Percentiles rank a stretch among this genome's conserved stretches.
These are phyloP conservation scores for Crithidia bombi DNA, from an alignment of 208 protist species.

Conservation along the genomic window DNA sequence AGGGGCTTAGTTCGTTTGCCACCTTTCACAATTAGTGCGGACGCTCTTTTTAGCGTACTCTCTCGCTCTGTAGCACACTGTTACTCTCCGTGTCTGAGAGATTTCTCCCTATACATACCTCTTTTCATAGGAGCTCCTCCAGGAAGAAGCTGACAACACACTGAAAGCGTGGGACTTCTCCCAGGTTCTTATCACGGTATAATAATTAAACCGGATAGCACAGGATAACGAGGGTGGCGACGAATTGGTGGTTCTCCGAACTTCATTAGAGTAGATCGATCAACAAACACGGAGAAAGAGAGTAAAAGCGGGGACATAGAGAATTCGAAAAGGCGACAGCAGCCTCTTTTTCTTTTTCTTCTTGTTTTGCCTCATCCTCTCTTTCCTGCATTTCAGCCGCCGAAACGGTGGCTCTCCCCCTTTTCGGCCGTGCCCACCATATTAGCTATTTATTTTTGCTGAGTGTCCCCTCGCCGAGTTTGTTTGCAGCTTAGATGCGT, in stretches of 20 bases:
- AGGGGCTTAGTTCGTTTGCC: not conserved
- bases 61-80: too few relatives aligned
- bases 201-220: too few relatives aligned
- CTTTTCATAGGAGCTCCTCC: too few relatives aligned
- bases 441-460: not conserved
- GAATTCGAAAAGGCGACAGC: not conserved
- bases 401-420: not conserved
- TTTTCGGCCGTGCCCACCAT: too few relatives aligned
- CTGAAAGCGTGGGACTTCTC: too few relatives aligned
- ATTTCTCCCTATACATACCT: too few relatives aligned
- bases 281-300: not conserved
- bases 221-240: not conserved
- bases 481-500: conserved; percentile 19
- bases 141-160: too few relatives aligned
- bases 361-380: not conserved
- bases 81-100: too few relatives aligned
- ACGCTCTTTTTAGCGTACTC: not conserved
- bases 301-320: not conserved
- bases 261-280: not conserved
- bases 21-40: not conserved
- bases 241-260: too few relatives aligned
- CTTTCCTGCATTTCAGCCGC: not conserved
- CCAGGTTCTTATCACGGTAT: too few relatives aligned
- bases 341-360: not conserved
- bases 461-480: not conserved